Base-by-base conservation (phyloP, 129 eudicot species). In the Calendula officinalis region DNA sequence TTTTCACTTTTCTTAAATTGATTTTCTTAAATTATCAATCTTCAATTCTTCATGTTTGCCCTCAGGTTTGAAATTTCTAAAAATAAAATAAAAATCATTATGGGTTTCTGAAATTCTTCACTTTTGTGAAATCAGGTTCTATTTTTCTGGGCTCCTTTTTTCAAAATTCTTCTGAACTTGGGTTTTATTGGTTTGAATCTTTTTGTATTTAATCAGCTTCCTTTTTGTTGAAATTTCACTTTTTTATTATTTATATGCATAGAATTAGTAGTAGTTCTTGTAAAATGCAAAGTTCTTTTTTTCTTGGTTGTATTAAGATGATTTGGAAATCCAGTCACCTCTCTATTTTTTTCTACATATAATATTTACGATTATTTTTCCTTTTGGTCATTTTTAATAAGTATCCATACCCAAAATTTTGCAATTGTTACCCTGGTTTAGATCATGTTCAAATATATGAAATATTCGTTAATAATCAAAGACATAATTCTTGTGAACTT, bases 1-100 rank as follows among this genome's bases (percentile, higher is more conserved):
- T 58, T 64, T 57, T 9, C 60, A 37, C 60, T 59, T 70, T 70
- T 70, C 15, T 4, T n/a, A n/a, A n/a, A n/a, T n/a, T n/a, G n/a
- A n/a, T n/a, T n/a, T n/a, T n/a, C n/a, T 4, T 44, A 9, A 15
- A 56, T 39, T 53, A 9, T 50, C 40, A 44, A 34, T 41, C 41
- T 68, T n/a, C n/a, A n/a, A n/a, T n/a, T n/a, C n/a, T n/a, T 56
- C 51, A 10, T 43, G 48, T 55, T 57, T 56, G 74, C n/a, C 48
- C 48, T 47, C 16, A 22, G 35, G 40, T 33, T 9, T 15, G 35
- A 56, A 16, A 7, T 44, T 6, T 2, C 40, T 15, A 60, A 40
- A 10, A 33, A 60, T 7, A 4, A 63, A 13, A 0, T 15, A 49
- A 1, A 14, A 13, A 16, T 56, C 64, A 30, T 14, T 22, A 3